Percentiles rank a stretch among this genome's conserved stretches.
These are phyloP conservation scores for Trichocladium antarcticum DNA, from an alignment of 495 filamentous ascomycete species.

Conservation along the genomic window DNA sequence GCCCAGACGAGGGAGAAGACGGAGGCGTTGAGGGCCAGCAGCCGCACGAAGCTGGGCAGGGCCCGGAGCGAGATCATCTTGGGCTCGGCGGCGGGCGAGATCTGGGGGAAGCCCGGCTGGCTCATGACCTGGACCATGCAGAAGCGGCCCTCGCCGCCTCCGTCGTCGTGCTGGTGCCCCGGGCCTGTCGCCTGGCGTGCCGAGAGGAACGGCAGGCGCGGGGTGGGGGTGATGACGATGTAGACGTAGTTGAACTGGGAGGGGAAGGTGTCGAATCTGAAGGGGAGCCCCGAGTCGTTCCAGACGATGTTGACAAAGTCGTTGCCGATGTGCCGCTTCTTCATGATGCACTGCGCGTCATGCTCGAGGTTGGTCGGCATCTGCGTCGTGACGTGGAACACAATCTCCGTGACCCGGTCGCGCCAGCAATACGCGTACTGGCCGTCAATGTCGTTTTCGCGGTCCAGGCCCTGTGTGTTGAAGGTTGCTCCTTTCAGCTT, in stretches of 20 bases:
- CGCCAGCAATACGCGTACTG: constrained; percentile 84
- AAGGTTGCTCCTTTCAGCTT: constrained; percentile 69
- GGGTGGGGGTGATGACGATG: constrained; percentile 87
- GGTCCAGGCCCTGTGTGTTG: constrained; percentile 90
- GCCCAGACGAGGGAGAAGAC: constrained; percentile 85
- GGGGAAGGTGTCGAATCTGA: constrained; percentile 83
- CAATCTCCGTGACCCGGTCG: constrained; percentile 85
- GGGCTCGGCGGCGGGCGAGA: constrained; percentile 75
- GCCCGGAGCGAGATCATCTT: constrained; percentile 75
- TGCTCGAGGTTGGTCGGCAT: constrained; percentile 80
- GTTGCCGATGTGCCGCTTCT: constrained; percentile 94
- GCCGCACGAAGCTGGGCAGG: constrained; percentile 76
- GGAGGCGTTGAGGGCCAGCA: constrained; percentile 85
- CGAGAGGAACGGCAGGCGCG: constrained; percentile 50
- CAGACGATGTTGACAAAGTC: constrained; percentile 97
- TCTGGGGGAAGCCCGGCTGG: constrained; percentile 74
- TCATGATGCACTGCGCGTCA: constrained; percentile 64
- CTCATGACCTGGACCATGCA: constrained; percentile 79
- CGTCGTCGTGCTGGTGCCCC: constrained; percentile 18
- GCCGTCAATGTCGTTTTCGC: constrained; percentile 62
- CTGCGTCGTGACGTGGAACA: constrained; percentile 90
- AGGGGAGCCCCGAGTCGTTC: constrained; percentile 82
- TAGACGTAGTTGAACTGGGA: constrained; percentile 92
- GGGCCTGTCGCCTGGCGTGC: constrained; percentile 36
- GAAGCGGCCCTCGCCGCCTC: constrained; percentile 40